phyloP scores from a whole-genome alignment of 345 rosid genomes.

The Citrus mangshanensis region DNA sequence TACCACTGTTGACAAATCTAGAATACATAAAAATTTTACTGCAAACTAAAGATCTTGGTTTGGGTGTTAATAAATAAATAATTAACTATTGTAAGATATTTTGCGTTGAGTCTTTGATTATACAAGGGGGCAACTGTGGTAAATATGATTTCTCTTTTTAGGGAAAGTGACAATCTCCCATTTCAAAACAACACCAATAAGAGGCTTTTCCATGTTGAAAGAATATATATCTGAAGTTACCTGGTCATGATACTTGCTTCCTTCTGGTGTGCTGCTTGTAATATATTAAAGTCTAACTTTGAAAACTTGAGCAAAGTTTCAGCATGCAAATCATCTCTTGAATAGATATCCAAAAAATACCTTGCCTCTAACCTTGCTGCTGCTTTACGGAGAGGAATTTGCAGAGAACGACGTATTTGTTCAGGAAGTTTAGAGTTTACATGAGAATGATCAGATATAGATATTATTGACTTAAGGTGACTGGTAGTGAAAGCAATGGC shows the following conservation, averaged over 20 bases:
- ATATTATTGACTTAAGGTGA: neutral
- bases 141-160: no score
- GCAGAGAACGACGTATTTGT: neutral
- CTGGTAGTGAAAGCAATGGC: constrained; percentile 12
- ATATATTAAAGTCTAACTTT: neutral
- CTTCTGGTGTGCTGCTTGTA: neutral
- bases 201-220: no score
- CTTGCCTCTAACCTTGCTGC: neutral
- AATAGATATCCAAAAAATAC: neutral
- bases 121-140: no score
- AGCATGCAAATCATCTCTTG: neutral
- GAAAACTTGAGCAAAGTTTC: neutral
- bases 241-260: neutral
- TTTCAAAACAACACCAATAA: no score
- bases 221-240: no score
- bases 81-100: no score
- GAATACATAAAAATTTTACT: no score
- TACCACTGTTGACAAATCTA: no score
- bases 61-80: no score
- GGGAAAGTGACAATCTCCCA: no score
- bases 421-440: neutral
- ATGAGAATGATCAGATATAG: neutral
- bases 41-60: no score
- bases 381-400: neutral
- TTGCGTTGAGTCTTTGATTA: no score